Evolutionary conservation across 345 rosid genomes (phyloP).

Genomic region (Isatis tinctoria): DNA sequence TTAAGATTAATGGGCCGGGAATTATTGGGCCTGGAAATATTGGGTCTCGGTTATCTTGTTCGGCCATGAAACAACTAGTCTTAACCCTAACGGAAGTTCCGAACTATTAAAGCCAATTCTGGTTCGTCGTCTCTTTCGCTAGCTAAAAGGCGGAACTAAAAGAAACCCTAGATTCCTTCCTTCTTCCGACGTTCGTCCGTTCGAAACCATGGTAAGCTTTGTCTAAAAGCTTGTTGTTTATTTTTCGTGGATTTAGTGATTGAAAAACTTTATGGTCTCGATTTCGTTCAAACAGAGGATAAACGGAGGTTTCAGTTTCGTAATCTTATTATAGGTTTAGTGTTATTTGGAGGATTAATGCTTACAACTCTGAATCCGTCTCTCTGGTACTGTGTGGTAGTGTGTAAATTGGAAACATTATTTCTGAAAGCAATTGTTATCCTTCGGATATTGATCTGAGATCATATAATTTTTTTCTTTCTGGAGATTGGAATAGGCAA

Average conservation of each 20-base stretch:
- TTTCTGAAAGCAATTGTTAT: neutral
- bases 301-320: neutral
- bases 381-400: neutral
- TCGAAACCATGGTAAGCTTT: slow-evolving; percentile 26
- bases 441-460: neutral
- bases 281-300: neutral
- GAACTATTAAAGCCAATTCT: slow-evolving; percentile 13
- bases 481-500: neutral
- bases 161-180: slow-evolving; percentile 15
- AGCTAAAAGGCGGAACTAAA: neutral
- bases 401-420: too few species aligned
- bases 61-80: neutral
- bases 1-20: neutral
- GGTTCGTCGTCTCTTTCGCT: neutral
- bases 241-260: neutral
- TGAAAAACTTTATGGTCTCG: neutral
- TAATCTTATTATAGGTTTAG: neutral
- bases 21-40: neutral
- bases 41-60: neutral
- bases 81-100: slow-evolving; percentile 6
- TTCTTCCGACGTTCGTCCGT: neutral
- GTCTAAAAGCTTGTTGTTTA: neutral
- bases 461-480: neutral
- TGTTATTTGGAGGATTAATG: neutral
- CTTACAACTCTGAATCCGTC: neutral